A percentile compares a stretch with the other conserved stretches of the same genome.
These are phyloP conservation scores for Apophysomyces trapeziformis DNA, from an alignment of 371 early-diverging fungal genomes.

Conservation along the genomic window DNA sequence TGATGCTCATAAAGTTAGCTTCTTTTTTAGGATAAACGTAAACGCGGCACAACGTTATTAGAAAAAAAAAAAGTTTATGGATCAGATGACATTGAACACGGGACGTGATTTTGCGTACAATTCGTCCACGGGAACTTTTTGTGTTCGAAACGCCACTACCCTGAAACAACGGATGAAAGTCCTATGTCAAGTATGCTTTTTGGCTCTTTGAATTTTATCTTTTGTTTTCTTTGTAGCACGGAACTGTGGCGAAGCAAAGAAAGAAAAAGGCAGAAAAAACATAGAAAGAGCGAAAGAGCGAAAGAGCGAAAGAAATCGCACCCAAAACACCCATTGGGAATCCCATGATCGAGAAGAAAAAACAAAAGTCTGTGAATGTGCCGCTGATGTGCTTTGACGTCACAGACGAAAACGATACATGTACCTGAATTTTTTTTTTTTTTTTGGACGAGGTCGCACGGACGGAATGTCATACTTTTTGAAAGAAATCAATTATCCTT, in stretches of 20 bases:
- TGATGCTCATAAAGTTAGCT: conserved; percentile 4
- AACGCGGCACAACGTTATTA: background rate
- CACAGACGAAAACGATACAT: too few species aligned
- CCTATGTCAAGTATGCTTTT: too few species aligned
- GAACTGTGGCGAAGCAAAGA: background rate
- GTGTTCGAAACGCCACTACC: conserved; percentile 1
- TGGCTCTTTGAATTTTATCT: too few species aligned
- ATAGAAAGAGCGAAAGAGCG: conserved; percentile 11
- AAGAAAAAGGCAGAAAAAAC: background rate
- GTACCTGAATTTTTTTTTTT: too few species aligned
- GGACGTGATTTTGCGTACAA: background rate
- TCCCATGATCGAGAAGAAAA: conserved; percentile 5
- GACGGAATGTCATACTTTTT: too few species aligned
- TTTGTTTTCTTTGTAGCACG: background rate
- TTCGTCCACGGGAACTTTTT: conserved; percentile 8
- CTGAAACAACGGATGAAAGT: background rate
- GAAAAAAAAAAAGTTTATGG: background rate
- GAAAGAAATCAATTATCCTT: too few species aligned
- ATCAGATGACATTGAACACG: background rate
- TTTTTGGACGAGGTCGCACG: too few species aligned
- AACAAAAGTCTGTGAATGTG: background rate
- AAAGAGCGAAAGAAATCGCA: background rate
- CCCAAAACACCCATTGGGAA: background rate
- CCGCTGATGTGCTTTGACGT: background rate
- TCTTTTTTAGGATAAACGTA: background rate